phyloP scores from a whole-genome alignment of 129 eudicot genomes.

The Lactuca saligna region DNA sequence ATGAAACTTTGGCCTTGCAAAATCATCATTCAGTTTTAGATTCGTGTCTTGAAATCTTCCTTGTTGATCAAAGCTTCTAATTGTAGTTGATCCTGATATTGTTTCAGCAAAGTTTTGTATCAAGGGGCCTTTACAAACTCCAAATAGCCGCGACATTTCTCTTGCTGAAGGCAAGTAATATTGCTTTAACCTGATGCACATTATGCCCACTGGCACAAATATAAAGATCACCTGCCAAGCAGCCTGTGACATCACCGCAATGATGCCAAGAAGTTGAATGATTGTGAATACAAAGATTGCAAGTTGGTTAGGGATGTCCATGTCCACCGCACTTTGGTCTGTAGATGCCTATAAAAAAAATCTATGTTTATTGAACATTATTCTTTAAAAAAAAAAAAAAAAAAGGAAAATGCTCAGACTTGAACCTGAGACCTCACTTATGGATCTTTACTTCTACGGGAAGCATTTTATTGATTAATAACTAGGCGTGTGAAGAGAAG shows the following conservation, averaged over 20 bases:
- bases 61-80: conserved; percentile 47
- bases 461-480: neutral
- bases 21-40: conserved; percentile 36
- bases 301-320: conserved; percentile 32
- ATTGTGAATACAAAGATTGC: conserved; percentile 27
- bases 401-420: too few relatives aligned
- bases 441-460: too few relatives aligned
- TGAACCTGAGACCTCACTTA: too few relatives aligned
- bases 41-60: conserved; percentile 30
- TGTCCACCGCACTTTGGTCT: conserved; percentile 42
- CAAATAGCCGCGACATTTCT: conserved; percentile 32
- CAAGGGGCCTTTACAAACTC: conserved; percentile 36
- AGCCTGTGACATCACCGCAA: conserved; percentile 32
- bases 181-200: conserved; percentile 44
- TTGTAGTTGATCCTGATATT: conserved; percentile 33
- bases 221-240: conserved; percentile 34
- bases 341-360: conserved; percentile 29
- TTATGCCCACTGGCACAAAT: conserved; percentile 30
- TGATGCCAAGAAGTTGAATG: conserved; percentile 37
- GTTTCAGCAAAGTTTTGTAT: conserved; percentile 41
- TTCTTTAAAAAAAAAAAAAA: too few relatives aligned
- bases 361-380: neutral
- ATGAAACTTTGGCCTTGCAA: conserved; percentile 43
- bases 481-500: neutral
- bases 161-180: conserved; percentile 49